These are phyloP conservation scores for Carex cristatella DNA, from an alignment of 176 grass and related monocot species.

Conservation along the genomic window DNA sequence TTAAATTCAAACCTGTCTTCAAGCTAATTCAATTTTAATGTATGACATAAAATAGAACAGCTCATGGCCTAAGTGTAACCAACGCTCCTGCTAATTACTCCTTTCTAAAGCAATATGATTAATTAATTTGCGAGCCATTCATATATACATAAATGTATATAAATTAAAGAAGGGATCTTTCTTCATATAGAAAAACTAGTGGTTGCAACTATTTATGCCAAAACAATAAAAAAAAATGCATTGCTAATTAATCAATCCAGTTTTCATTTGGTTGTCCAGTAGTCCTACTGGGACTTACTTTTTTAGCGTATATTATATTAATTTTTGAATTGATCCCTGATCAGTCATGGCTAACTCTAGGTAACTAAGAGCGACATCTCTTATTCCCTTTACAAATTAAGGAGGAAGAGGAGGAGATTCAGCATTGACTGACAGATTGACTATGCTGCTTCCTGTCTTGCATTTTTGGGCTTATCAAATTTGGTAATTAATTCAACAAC, in stretches of 20 bases:
- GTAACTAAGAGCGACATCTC: background rate
- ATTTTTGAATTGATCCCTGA: background rate
- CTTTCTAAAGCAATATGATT: background rate
- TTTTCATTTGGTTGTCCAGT: conserved; percentile 7
- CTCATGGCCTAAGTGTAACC: conserved; percentile 1
- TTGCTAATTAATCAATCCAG: background rate
- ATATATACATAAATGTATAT: background rate
- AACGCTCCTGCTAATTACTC: background rate
- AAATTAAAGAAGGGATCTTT: background rate
- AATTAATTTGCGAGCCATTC: background rate
- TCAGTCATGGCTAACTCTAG: no score
- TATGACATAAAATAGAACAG: conserved; percentile 14
- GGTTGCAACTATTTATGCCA: background rate
- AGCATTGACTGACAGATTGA: background rate
- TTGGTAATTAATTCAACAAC: background rate
- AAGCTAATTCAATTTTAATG: background rate
- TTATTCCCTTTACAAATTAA: background rate
- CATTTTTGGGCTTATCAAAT: background rate
- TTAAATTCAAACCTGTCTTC: conserved; percentile 8
- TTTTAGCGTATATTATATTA: background rate
- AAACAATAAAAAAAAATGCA: background rate
- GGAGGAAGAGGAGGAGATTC: background rate
- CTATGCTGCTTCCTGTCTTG: background rate
- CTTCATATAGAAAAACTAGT: background rate
- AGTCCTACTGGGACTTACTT: background rate